Evolutionary conservation across 2,329 filamentous ascomycete species (phyloP), one percentile per base, ranked within the genome.

Genomic region (Colletotrichum acutatum): DNA sequence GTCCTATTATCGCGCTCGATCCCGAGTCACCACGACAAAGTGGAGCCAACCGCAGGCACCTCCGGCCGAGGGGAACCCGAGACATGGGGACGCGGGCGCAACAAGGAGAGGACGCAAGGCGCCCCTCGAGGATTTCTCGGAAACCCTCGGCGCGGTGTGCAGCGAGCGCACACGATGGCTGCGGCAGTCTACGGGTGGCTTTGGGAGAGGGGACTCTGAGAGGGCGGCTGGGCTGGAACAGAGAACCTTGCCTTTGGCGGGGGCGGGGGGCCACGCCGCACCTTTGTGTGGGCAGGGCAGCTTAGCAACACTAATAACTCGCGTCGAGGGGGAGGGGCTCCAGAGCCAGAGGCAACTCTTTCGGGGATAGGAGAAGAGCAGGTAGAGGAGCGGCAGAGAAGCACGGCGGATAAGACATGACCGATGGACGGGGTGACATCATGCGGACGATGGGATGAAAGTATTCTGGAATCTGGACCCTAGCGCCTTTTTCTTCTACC

Each of bases 31-130:
- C 54, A 72, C 57, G 63, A 74, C 52, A 71, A 70, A 68, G 54
- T 66, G 61, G 61, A 58, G 62, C 37, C 52, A 24, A 61, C 60
- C 61, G 58, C 26, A 74, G 61, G 72, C 72, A 75, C 68, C 56
- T 68, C 77, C 77, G 78, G 78, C 76, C 78, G 77, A 78, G 77
- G 74, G 78, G 77, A 78, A 78, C 74, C 74, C 74, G 74, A 75
- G 74, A 69, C 65, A 74, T 60, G 72, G 60, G 68, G 66, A 69
- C 28, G 22, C 58, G 24, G 56, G 56, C 22, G 58, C 49, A 60
- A 49, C 34, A 61, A 46, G 54, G 53, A 32, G 32, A 54, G 28
- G 34, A 24, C 62, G 56, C 61, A 46, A 46, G 59, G 52, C 54
- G 56, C 49, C 30, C 66, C 68, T 67, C 72, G 74, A 75, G 72